Evolutionary conservation across 129 eudicot genomes (phyloP), one percentile per base, ranked within the genome.

Genomic region (Deinandra increscens): DNA sequence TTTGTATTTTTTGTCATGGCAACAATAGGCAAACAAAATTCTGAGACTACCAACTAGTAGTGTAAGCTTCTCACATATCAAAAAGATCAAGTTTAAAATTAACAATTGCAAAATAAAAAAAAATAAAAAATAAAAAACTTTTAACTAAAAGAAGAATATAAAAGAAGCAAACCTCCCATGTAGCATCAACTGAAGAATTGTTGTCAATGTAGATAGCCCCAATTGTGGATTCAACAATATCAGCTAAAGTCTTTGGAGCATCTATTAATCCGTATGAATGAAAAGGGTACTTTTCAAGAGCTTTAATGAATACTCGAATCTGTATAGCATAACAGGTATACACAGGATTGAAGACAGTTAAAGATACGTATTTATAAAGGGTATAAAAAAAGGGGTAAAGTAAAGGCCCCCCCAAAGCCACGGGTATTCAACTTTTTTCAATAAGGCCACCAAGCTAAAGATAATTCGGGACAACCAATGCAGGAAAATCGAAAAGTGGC

Each of bases 171-270:
- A 87, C 95, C 95, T 84, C 72, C 95, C 95, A 84, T 0, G 95
- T 84, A 10, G 71, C 73, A 60, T 84, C 95, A 4, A 87, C 72
- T 42, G 95, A 87, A 29, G 84, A 82, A 69, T 87, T 82, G 78
- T 88, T 87, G 66, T 88, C 95, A 14, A 84, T 80, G 23, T 80
- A 88, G 55, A 88, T 81, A 10, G 95, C 95, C 49, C 95, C 95
- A 19, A 88, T 63, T 36, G 95, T 88, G 64, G 95, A 88, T 75
- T 88, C 95, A 75, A 88, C 95, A 66, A 88, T 76, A 78, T 88
- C 95, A 55, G 95, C 90, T 61, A 88, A 81, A 64, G 82, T 84
- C 77, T 88, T 88, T 61, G 95, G 95, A 78, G 85, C 84, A 80
- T 82, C 85, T 2, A 88, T 82, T 39, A 88, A 41, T 60, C 95